Conservation (phyloP, 2,329 filamentous ascomycete species). For the Zymoseptoria pseudotritici region DNA sequence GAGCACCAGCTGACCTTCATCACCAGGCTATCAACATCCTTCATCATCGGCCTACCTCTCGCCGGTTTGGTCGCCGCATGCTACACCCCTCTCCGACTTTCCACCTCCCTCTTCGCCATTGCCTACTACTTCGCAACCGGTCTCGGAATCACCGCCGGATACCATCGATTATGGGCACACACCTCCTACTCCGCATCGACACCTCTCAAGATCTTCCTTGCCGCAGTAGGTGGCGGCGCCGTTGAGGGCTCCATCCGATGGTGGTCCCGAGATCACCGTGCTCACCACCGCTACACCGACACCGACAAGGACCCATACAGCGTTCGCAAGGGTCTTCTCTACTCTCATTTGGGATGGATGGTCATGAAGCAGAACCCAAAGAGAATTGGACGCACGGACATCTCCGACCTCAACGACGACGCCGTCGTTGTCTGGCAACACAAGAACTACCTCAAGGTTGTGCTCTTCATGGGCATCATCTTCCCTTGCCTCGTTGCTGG, state of each 20-base stretch:
- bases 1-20: not conserved
- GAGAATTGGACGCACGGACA: slow-evolving; percentile 78
- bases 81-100: slow-evolving; percentile 66
- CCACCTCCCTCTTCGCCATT: slow-evolving; percentile 67
- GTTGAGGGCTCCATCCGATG: slow-evolving; percentile 81
- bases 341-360: slow-evolving; percentile 86
- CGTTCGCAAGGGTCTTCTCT: slow-evolving; percentile 77
- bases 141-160: slow-evolving; percentile 45
- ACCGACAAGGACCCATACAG: slow-evolving; percentile 90
- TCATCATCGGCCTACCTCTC: slow-evolving; percentile 72
- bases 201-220: slow-evolving; percentile 74
- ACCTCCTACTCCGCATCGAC: slow-evolving; percentile 70
- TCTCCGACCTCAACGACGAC: slow-evolving; percentile 81
- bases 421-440: slow-evolving; percentile 82
- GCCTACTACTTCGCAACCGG: slow-evolving; percentile 74
- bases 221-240: slow-evolving; percentile 71
- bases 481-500: slow-evolving; percentile 71
- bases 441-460: slow-evolving; percentile 74
- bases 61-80: slow-evolving; percentile 65
- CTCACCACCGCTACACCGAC: slow-evolving; percentile 86
- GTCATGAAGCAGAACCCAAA: slow-evolving; percentile 84
- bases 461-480: slow-evolving; percentile 67
- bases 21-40: slow-evolving; percentile 31
- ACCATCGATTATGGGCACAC: slow-evolving; percentile 82
- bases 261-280: slow-evolving; percentile 82